Evolutionary conservation across 106 monocot genomes (phyloP).

Genomic region (Narthecium ossifragum): DNA sequence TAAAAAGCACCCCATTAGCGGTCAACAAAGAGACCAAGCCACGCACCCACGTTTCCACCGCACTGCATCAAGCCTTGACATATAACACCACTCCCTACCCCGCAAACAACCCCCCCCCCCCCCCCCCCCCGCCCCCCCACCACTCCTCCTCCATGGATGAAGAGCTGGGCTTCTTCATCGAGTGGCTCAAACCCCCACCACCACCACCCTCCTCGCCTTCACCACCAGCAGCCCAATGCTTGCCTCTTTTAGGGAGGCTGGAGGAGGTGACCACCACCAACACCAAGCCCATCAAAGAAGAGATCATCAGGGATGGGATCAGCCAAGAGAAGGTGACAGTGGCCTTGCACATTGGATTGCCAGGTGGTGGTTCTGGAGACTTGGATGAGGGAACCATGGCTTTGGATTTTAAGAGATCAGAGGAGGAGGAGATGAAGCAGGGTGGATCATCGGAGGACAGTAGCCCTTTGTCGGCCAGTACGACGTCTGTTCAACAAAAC

Average conservation of each 20-base stretch:
- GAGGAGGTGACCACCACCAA: conserved; percentile 17
- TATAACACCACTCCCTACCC: neutral
- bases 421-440: conserved; percentile 6
- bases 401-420: conserved; percentile 1
- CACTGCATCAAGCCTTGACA: conserved; percentile 11
- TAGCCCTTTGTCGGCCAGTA: neutral
- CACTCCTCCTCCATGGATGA: conserved; percentile 24
- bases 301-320: neutral
- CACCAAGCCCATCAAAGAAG: conserved; percentile 17
- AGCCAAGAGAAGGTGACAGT: conserved; percentile 1
- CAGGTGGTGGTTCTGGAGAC: conserved; percentile 2
- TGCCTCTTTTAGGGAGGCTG: conserved; percentile 45
- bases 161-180: conserved; percentile 3
- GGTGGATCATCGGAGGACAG: neutral
- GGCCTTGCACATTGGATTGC: conserved; percentile 42
- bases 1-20: neutral
- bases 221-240: conserved; percentile 7
- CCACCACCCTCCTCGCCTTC: neutral
- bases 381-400: conserved; percentile 1
- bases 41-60: neutral
- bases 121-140: too few relatives aligned
- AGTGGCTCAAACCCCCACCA: conserved; percentile 27
- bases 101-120: neutral
- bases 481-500: neutral
- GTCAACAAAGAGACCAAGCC: neutral